Percentiles rank a stretch among this genome's conserved stretches.
Evolutionary conservation across 2,329 filamentous ascomycete species (phyloP).

Genomic region (Fusarium nodosum): DNA sequence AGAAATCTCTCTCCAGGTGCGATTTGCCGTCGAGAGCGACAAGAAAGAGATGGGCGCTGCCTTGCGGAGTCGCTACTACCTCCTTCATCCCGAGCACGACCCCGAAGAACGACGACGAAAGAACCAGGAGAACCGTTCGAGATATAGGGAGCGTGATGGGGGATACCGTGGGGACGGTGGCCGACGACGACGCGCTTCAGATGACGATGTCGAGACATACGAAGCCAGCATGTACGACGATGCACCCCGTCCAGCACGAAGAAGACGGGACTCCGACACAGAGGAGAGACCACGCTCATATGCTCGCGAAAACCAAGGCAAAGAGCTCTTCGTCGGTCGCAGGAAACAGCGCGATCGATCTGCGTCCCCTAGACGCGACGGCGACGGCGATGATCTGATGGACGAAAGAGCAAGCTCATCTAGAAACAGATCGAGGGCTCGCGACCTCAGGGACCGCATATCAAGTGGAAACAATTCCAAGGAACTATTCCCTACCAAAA

Average conservation of each 20-base stretch:
- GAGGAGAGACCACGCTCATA: constrained; percentile 51
- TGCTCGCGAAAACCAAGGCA: constrained; percentile 61
- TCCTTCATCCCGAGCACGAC: constrained; percentile 90
- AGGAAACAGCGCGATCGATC: constrained; percentile 61
- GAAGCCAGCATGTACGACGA: constrained; percentile 89
- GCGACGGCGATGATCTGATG: constrained; percentile 59
- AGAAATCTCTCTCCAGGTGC: constrained; percentile 76
- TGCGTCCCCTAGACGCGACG: constrained; percentile 63
- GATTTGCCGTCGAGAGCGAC: constrained; percentile 81
- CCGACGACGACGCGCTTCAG: constrained; percentile 58
- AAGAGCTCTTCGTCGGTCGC: constrained; percentile 73
- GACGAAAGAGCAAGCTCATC: constrained; percentile 51
- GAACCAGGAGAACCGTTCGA: constrained; percentile 68
- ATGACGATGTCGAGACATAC: constrained; percentile 69
- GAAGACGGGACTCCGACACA: constrained; percentile 46
- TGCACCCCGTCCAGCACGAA: constrained; percentile 55
- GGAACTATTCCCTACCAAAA: constrained; percentile 58
- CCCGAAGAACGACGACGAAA: constrained; percentile 78
- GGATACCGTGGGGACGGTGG: constrained; percentile 55
- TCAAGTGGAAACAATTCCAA: constrained; percentile 51
- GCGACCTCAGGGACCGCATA: constrained; percentile 54
- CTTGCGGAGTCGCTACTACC: constrained; percentile 88
- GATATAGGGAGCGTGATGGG: constrained; percentile 72
- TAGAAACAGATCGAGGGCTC: constrained; percentile 54
- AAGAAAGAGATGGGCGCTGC: constrained; percentile 84